A percentile compares a stretch with the other conserved stretches of the same genome.
Conservation (phyloP, 78 protist genomes). For the Guillardia theta region DNA sequence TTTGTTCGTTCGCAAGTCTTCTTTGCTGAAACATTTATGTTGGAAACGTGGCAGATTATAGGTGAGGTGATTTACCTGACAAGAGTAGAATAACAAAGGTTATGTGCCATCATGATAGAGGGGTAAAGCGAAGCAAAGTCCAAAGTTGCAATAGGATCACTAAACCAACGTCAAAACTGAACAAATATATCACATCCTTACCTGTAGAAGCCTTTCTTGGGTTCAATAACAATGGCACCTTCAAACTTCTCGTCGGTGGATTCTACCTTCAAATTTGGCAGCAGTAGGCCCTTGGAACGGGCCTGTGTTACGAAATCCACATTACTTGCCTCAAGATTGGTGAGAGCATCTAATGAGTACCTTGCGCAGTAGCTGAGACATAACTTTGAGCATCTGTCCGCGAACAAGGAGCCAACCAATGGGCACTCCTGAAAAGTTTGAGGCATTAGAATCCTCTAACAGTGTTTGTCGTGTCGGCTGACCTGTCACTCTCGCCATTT, state of each 20-base stretch:
- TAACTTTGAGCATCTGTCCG: constrained; percentile 95
- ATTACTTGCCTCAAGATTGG: too few relatives aligned
- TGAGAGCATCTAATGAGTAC: too few relatives aligned
- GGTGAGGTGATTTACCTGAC: constrained; percentile 48
- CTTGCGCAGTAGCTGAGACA: constrained; percentile 96
- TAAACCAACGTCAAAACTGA: neutral
- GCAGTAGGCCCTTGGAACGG: constrained; percentile 54
- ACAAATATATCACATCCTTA: neutral
- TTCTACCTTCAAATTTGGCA: constrained; percentile 72
- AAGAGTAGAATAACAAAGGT: constrained; percentile 97
- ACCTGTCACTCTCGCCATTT: constrained; percentile 99
- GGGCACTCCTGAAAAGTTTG: too few relatives aligned
- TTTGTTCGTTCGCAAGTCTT: neutral
- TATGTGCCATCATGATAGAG: constrained; percentile 99
- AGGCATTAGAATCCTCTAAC: too few relatives aligned
- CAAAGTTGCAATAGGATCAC: constrained; percentile 94
- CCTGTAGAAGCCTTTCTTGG: constrained; percentile 83
- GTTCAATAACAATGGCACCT: constrained; percentile 86
- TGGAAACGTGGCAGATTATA: too few relatives aligned
- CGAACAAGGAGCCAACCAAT: constrained; percentile 59
- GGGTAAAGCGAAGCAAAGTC: constrained; percentile 99
- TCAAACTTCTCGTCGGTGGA: constrained; percentile 38
- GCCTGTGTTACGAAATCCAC: too few relatives aligned
- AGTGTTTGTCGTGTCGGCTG: too few relatives aligned
- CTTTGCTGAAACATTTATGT: too few relatives aligned